Percentiles rank a stretch among this genome's conserved stretches.
These are phyloP conservation scores for Letharia columbiana DNA, from an alignment of 495 filamentous ascomycete genomes.

Conservation along the genomic window DNA sequence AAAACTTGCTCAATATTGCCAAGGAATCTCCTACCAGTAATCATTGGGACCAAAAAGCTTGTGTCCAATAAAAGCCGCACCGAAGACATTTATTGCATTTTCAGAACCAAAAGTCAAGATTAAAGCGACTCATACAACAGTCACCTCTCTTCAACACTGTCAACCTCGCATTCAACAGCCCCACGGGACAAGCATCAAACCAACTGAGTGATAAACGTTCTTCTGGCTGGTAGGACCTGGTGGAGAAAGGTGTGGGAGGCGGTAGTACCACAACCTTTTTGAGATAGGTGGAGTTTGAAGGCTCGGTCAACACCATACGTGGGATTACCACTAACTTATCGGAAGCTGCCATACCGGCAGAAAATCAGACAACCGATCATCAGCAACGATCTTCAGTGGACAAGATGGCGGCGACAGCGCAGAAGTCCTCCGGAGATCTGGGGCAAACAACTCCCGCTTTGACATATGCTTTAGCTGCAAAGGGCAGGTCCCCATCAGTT, in stretches of 20 bases:
- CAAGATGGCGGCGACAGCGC: conserved; percentile 23
- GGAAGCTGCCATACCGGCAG: conserved; percentile 9
- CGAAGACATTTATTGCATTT: not conserved
- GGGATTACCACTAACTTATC: not conserved
- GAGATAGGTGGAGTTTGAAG: not conserved
- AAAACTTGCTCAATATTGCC: not conserved
- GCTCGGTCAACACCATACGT: conserved; percentile 1
- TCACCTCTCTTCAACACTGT: not conserved
- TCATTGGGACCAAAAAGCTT: not conserved
- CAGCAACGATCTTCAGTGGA: conserved; percentile 1
- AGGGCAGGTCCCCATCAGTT: conserved; percentile 49
- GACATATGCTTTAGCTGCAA: conserved; percentile 94
- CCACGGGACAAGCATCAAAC: not conserved
- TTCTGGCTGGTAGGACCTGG: conserved; percentile 16
- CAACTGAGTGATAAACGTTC: not conserved
- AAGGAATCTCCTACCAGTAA: not conserved
- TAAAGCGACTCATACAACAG: not conserved
- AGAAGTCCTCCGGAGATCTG: conserved; percentile 17
- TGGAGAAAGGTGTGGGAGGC: conserved; percentile 20
- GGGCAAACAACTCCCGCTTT: conserved; percentile 40
- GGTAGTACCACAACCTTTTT: conserved; percentile 11
- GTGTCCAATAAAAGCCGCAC: not conserved
- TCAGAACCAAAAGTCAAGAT: not conserved
- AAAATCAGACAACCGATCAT: conserved; percentile 4
- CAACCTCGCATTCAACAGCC: not conserved